Evolutionary conservation across 1,139 yeast species (phyloP).

Genomic region (Taphrina wiesneri): DNA sequence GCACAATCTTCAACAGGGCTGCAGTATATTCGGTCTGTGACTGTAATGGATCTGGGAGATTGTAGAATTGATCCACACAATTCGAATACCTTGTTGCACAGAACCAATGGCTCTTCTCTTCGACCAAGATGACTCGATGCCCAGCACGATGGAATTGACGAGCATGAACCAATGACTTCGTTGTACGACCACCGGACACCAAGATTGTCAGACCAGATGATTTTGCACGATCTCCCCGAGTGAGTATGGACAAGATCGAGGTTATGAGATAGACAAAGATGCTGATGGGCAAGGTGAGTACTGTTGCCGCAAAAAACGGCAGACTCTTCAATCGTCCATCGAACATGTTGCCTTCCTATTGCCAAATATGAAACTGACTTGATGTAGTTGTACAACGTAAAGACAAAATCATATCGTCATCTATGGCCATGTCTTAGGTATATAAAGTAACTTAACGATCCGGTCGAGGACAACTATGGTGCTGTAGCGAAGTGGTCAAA

Average conservation of each 20-base stretch:
- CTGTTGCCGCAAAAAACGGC: conserved; percentile 2
- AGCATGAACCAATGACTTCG: conserved; percentile 19
- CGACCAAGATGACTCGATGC: conserved; percentile 16
- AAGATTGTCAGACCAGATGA: conserved; percentile 11
- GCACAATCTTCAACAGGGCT: conserved; percentile 10
- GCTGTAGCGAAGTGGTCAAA: conserved; percentile 14
- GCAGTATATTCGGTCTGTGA: conserved; percentile 10
- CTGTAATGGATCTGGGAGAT: conserved; percentile 7
- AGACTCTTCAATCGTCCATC: conserved; percentile 18
- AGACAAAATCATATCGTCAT: too few species aligned
- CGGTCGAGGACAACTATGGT: not conserved
- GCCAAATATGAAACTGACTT: too few species aligned
- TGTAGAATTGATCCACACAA: conserved; percentile 16
- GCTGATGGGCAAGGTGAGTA: conserved; percentile 12
- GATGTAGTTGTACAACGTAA: too few species aligned
- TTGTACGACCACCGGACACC: conserved; percentile 23
- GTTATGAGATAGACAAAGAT: conserved; percentile 6
- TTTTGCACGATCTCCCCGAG: not conserved
- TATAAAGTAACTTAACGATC: not conserved
- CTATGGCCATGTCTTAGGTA: too few species aligned
- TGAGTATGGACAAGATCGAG: conserved; percentile 5
- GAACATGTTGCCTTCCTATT: not conserved
- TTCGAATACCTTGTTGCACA: conserved; percentile 17
- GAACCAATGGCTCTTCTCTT: conserved; percentile 14
- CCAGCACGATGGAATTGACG: conserved; percentile 21